Conservation (phyloP, 208 protist genomes). For the Spongospora subterranea region DNA sequence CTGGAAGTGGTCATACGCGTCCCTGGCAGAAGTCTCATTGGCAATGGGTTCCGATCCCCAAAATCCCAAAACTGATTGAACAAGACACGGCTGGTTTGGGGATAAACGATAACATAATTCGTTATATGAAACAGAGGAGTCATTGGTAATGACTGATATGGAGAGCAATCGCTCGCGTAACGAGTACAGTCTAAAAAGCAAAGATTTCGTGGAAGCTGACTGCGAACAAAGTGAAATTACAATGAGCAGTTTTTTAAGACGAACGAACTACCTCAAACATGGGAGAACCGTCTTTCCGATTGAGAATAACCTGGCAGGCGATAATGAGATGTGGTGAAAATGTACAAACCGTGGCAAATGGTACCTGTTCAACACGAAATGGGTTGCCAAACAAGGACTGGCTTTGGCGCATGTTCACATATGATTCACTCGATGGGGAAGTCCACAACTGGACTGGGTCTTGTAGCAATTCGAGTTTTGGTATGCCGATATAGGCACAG, state of each 20-base stretch:
- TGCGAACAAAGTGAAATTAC: neutral
- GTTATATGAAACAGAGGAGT: neutral
- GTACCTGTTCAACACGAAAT: slow-evolving; percentile 38
- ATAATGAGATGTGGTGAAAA: neutral
- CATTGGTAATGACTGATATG: neutral
- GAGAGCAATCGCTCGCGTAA: neutral
- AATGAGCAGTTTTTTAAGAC: neutral
- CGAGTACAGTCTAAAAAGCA: neutral
- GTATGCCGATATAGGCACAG: neutral
- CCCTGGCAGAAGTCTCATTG: neutral
- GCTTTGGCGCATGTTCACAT: neutral
- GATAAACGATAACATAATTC: neutral
- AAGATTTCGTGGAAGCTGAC: neutral
- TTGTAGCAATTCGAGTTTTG: neutral
- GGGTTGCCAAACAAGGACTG: neutral
- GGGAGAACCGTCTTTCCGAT: neutral
- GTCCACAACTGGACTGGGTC: slow-evolving; percentile 40
- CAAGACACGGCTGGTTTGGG: neutral
- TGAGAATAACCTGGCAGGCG: neutral
- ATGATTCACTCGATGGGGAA: neutral
- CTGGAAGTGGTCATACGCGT: neutral
- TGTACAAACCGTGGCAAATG: too few species aligned
- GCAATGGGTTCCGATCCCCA: neutral
- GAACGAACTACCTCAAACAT: neutral
- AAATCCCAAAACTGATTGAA: slow-evolving; percentile 13